These are phyloP conservation scores for Ramaria sp. DNA, from an alignment of 768 basidiomycete species.

Conservation along the genomic window DNA sequence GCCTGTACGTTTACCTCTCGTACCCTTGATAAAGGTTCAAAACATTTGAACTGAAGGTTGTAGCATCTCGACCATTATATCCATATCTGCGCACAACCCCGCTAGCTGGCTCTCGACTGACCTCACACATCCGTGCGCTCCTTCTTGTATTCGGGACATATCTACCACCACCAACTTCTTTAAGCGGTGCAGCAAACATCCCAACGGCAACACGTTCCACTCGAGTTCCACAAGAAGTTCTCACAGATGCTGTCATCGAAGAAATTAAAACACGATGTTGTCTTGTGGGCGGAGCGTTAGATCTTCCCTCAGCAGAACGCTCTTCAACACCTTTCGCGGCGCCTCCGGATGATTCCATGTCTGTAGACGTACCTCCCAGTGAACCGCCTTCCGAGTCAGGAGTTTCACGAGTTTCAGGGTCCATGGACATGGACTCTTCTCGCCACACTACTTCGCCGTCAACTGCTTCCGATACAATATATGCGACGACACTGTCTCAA, in stretches of 20 bases:
- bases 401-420: slow-evolving; percentile 42
- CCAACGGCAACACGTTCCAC: slow-evolving; percentile 52
- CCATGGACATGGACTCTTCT: slow-evolving; percentile 42
- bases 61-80: slow-evolving; percentile 78
- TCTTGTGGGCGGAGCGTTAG: slow-evolving; percentile 66
- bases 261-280: slow-evolving; percentile 85
- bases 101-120: slow-evolving; percentile 73
- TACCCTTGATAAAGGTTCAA: neutral
- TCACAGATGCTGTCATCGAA: slow-evolving; percentile 76
- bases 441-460: slow-evolving; percentile 47
- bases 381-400: slow-evolving; percentile 56
- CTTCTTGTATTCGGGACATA: slow-evolving; percentile 78
- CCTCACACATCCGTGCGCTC: slow-evolving; percentile 70
- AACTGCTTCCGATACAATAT: slow-evolving; percentile 24
- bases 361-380: slow-evolving; percentile 11
- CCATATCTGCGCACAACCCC: slow-evolving; percentile 78
- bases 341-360: slow-evolving; percentile 9
- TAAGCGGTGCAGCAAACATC: slow-evolving; percentile 53
- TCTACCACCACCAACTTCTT: slow-evolving; percentile 66
- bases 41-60: slow-evolving; percentile 47
- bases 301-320: slow-evolving; percentile 15
- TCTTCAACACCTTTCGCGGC: neutral
- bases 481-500: slow-evolving; percentile 14
- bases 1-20: slow-evolving; percentile 46
- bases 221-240: slow-evolving; percentile 66